phyloP scores from a whole-genome alignment of 768 basidiomycete species.

The Trametes maxima region DNA sequence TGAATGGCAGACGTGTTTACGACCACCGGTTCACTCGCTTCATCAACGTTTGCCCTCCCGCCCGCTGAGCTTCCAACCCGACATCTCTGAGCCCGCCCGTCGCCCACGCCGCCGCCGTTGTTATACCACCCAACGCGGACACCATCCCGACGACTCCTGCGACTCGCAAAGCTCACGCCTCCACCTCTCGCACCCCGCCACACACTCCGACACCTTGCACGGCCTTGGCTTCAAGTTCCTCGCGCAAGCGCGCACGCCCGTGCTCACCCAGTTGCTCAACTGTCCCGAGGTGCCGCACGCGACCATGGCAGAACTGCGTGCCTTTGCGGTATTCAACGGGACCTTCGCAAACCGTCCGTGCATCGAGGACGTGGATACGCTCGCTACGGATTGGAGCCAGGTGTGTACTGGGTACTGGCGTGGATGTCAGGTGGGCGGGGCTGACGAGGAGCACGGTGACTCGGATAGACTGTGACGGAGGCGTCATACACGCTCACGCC shows the following conservation, averaged over 20 bases:
- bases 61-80: no score
- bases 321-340: slow-evolving; percentile 87
- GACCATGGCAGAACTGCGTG: slow-evolving; percentile 72
- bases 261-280: slow-evolving; percentile 83
- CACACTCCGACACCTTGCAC: slow-evolving; percentile 74
- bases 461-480: slow-evolving; percentile 24
- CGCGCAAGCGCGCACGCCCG: no score
- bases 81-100: no score
- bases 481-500: slow-evolving; percentile 22
- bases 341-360: slow-evolving; percentile 91
- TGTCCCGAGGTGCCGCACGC: slow-evolving; percentile 80
- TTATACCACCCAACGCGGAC: slow-evolving; percentile 58
- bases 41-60: no score
- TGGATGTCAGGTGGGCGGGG: neutral
- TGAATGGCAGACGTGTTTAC: no score
- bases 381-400: slow-evolving; percentile 93
- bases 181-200: slow-evolving; percentile 75
- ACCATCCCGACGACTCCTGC: slow-evolving; percentile 82
- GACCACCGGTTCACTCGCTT: no score
- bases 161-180: slow-evolving; percentile 93
- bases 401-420: slow-evolving; percentile 37
- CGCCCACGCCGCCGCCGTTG: no score
- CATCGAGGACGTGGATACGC: slow-evolving; percentile 90
- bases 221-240: slow-evolving; percentile 88
- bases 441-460: neutral